Conservation (phyloP, 768 basidiomycete genomes). For the Pilatotrama ljubarskyi region DNA sequence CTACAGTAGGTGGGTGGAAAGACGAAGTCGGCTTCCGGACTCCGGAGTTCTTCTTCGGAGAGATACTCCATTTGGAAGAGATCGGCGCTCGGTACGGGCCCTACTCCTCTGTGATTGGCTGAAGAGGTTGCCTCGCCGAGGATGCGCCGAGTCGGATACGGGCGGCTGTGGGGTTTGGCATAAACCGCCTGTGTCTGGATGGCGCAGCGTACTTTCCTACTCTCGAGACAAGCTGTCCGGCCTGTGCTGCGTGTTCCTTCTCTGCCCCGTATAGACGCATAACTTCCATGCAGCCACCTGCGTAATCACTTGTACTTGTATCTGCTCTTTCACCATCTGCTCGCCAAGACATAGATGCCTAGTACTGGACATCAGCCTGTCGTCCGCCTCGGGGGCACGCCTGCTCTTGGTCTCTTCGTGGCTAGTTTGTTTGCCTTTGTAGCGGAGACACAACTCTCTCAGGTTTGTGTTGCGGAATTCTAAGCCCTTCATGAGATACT, state of each 20-base stretch:
- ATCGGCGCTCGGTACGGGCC: not conserved
- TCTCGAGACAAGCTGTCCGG: not conserved
- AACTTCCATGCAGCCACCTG: slow-evolving; percentile 8
- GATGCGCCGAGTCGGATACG: not conserved
- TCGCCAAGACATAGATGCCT: slow-evolving; percentile 7
- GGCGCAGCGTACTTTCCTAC: not conserved
- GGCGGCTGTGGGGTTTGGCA: not conserved
- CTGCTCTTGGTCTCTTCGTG: slow-evolving; percentile 57
- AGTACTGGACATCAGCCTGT: slow-evolving; percentile 9
- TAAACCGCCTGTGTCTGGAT: not conserved
- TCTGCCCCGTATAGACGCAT: slow-evolving; percentile 3
- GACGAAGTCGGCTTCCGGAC: not conserved
- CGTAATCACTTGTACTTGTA: not conserved
- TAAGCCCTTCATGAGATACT: not conserved
- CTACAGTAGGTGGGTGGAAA: not conserved
- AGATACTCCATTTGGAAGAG: not conserved
- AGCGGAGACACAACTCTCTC: slow-evolving; percentile 70
- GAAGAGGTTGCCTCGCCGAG: not conserved
- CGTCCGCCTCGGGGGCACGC: slow-evolving; percentile 43
- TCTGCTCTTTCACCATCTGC: not conserved
- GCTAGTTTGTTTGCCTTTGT: slow-evolving; percentile 71
- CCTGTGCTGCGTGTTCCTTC: not conserved
- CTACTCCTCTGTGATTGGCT: not conserved
- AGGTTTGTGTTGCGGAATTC: slow-evolving; percentile 46
- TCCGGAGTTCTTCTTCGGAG: not conserved